phyloP scores from a whole-genome alignment of 2,329 filamentous ascomycete species.

The Colletotrichum godetiae region DNA sequence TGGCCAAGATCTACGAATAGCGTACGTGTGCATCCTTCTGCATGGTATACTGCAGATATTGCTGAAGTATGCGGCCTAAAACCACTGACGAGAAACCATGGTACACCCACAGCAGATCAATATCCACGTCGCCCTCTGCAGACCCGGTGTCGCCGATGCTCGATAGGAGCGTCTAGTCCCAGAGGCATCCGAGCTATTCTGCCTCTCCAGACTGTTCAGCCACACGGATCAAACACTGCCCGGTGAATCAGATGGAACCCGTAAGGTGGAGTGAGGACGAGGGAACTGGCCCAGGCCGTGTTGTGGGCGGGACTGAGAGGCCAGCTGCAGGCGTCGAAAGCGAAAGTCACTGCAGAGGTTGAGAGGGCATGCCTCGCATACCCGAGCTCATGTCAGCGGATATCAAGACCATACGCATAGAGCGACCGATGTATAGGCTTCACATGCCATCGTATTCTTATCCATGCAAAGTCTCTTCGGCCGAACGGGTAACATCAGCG shows the following conservation, averaged over 20 bases:
- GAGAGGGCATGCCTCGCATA: slow-evolving; percentile 11
- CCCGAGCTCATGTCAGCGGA: slow-evolving; percentile 3
- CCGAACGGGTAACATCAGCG: slow-evolving; percentile 15
- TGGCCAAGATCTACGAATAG: slow-evolving; percentile 6
- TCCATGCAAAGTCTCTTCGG: slow-evolving; percentile 6
- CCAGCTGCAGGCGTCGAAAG: background rate
- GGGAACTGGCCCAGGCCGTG: slow-evolving; percentile 29
- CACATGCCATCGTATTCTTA: slow-evolving; percentile 21
- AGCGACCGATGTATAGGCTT: slow-evolving; percentile 4
- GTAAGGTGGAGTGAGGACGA: background rate
- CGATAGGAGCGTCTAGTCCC: background rate
- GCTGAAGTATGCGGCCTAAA: background rate
- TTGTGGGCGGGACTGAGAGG: slow-evolving; percentile 1
- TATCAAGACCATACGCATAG: background rate
- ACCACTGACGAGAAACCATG: background rate
- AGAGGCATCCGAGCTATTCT: background rate
- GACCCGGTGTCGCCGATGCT: background rate
- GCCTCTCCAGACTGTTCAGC: slow-evolving; percentile 10
- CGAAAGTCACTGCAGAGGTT: background rate
- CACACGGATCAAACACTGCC: slow-evolving; percentile 5
- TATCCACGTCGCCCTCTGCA: background rate
- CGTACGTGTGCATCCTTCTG: background rate
- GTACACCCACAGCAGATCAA: no score
- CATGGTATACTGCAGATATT: background rate
- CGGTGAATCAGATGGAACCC: slow-evolving; percentile 21